A percentile compares a stretch with the other conserved stretches of the same genome.
Conservation (phyloP, 208 protist species). For the Giardia duodenalis region DNA sequence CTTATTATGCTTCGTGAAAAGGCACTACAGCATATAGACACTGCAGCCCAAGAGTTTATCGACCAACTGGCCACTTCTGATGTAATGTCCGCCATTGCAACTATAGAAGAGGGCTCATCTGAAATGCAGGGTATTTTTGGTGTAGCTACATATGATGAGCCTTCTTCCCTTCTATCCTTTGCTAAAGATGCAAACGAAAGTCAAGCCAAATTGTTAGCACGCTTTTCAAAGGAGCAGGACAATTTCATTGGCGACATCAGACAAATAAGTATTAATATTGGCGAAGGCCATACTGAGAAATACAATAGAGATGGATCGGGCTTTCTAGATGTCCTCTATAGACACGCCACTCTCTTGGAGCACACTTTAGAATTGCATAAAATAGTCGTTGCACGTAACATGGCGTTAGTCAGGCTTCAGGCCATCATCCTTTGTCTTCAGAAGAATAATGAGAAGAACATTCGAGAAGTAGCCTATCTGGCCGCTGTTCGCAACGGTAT, state of each 20-base stretch:
- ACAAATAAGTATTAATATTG: neutral
- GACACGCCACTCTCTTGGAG: neutral
- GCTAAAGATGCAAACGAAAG: neutral
- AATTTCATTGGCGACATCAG: neutral
- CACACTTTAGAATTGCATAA: neutral
- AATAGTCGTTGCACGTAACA: neutral
- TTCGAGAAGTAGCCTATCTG: neutral
- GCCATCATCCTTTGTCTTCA: neutral
- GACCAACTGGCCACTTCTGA: neutral
- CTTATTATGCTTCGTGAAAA: neutral
- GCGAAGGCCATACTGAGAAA: neutral
- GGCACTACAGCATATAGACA: neutral
- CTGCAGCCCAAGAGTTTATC: neutral
- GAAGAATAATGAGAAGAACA: neutral
- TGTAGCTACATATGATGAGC: neutral
- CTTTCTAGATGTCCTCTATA: neutral
- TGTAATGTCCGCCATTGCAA: neutral
- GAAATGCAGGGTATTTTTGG: neutral
- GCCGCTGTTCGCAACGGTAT: constrained; percentile 8
- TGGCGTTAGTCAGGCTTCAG: neutral
- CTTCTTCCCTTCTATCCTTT: neutral
- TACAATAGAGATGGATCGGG: neutral
- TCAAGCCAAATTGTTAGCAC: neutral
- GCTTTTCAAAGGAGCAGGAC: neutral
- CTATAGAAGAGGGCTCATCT: neutral